Base-by-base conservation (phyloP, 805 yeast species). In the Yueomyces sinensis region DNA sequence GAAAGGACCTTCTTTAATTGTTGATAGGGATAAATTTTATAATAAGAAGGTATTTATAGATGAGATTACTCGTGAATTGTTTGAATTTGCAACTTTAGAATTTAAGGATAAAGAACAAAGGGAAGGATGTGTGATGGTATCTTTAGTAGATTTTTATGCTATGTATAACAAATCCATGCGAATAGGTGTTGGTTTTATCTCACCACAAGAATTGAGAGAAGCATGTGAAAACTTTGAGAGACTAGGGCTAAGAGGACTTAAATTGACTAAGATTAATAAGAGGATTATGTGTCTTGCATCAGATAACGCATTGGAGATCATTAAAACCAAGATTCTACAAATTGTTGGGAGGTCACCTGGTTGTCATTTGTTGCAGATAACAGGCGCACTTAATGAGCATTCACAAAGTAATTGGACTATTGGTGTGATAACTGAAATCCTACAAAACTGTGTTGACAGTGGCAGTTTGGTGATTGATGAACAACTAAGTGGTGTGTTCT, bases 61-160 rank as follows among this genome's bases (percentile, higher is more conserved):
- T 38, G 95, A 84, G 46, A 59, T 84, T 14, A 72, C 95, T 0
- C 66, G 94, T 35, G 87, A 83, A 47, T 50, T 89, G 3, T 76
- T 83, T 29, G 94, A 82, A 45, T 86, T 74, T 52, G 59, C 41
- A 49, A 60, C 39, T 50, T 58, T 47, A 44, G 72, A 33, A 45
- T 75, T 17, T 44, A 76, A 37, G 20, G 55, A 47, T 17, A 29
- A 28, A 3, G 15, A 13, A 9, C 9, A 19, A 13, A 18, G 30
- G 3, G 19, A 31, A 13, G 76, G 77, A 31, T 82, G 81, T 2
- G 59, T 75, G 15, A 43, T 56, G 44, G 61, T 80, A 13, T 65
- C 83, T 0, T 44, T 79, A 24, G 66, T 71, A 33, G 89, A 80
- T 44, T 48, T 80, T 15, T 81, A 66, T 52, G 72, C 77, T 0